These are phyloP conservation scores for Eucalyptus curtisii DNA, from an alignment of 345 rosid species.

Conservation along the genomic window DNA sequence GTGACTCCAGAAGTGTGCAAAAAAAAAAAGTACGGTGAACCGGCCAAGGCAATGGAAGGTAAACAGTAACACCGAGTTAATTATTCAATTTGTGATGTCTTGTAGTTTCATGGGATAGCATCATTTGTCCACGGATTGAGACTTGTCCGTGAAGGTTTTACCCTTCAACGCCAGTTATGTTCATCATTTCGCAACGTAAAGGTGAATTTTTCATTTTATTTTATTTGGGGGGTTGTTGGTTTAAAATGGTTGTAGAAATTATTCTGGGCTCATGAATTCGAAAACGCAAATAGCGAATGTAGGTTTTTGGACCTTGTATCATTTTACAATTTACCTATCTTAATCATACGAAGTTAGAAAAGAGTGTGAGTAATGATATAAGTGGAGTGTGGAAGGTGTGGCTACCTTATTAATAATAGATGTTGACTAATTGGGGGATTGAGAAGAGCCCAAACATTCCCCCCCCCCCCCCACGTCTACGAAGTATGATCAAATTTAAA, in stretches of 20 bases:
- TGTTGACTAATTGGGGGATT: background rate
- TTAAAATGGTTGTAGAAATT: background rate
- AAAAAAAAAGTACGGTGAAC: background rate
- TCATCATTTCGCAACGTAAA: background rate
- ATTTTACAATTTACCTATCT: background rate
- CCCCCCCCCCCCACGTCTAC: too few relatives aligned
- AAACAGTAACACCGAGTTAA: background rate
- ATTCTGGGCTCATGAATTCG: background rate
- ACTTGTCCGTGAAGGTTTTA: background rate
- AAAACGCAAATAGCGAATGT: background rate
- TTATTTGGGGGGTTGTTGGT: background rate
- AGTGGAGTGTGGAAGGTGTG: background rate
- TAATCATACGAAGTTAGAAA: background rate
- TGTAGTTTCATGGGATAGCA: background rate
- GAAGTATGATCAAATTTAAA: background rate
- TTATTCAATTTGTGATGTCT: background rate
- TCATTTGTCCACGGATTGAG: background rate
- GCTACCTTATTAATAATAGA: background rate
- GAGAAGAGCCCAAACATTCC: background rate
- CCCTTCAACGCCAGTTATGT: background rate
- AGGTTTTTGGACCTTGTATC: background rate
- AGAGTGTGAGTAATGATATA: background rate
- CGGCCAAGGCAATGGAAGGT: background rate
- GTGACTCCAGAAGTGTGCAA: background rate
- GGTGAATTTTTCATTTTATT: too few relatives aligned